Evolutionary conservation across 345 rosid species (phyloP).

Genomic region (Bruguiera parviflora): DNA sequence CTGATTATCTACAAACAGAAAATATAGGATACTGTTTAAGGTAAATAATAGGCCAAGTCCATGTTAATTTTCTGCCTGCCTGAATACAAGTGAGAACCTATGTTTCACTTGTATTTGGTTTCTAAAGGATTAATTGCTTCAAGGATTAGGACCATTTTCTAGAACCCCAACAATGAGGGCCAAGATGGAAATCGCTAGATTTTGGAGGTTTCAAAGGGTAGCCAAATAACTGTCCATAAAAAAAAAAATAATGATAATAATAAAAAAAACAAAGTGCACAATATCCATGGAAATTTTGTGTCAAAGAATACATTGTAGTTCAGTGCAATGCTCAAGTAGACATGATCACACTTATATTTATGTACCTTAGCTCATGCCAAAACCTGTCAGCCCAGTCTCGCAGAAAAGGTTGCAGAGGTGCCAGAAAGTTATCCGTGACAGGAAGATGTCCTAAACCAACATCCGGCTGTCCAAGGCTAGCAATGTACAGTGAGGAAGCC

Average conservation of each 20-base stretch:
- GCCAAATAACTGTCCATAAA: too few species aligned
- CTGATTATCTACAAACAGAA: not conserved
- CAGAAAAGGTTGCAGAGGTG: slow-evolving; percentile 48
- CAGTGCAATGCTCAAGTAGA: not conserved
- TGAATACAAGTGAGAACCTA: too few species aligned
- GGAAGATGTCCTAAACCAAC: slow-evolving; percentile 18
- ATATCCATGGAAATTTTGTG: too few species aligned
- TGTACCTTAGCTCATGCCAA: slow-evolving; percentile 76
- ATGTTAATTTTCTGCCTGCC: too few species aligned
- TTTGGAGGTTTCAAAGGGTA: too few species aligned
- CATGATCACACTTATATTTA: not conserved
- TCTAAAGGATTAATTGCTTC: too few species aligned
- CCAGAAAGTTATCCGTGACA: slow-evolving; percentile 25
- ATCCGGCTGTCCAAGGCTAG: slow-evolving; percentile 36
- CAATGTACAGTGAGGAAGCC: slow-evolving; percentile 49
- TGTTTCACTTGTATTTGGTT: too few species aligned
- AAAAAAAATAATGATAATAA: too few species aligned
- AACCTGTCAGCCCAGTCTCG: slow-evolving; percentile 38
- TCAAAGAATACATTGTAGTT: not conserved
- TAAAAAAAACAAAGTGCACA: too few species aligned
- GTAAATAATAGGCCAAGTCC: too few species aligned
- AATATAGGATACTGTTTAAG: not conserved
- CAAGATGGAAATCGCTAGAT: not conserved
- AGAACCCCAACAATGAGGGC: too few species aligned
- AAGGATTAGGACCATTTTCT: too few species aligned